Evolutionary conservation across 208 protist genomes (phyloP).

Genomic region (Acanthamoeba sp.): DNA sequence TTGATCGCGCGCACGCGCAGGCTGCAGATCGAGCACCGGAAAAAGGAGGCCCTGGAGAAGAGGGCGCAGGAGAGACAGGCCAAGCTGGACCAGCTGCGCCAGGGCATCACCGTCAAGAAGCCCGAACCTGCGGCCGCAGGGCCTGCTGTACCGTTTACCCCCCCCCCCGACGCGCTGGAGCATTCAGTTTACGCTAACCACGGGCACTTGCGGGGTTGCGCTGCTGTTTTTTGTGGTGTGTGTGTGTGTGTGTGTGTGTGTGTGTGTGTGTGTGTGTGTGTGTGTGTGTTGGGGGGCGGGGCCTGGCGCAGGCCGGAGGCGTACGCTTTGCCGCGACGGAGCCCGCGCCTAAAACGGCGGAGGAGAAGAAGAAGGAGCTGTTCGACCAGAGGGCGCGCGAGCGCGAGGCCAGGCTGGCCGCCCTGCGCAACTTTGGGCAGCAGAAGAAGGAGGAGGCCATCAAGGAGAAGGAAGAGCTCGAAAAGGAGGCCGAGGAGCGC

Average conservation of each 20-base stretch:
- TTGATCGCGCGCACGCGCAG: background rate
- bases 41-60: constrained; percentile 17
- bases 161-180: too few relatives aligned
- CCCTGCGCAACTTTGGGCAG: constrained; percentile 27
- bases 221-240: too few relatives aligned
- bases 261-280: too few relatives aligned
- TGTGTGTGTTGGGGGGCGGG: background rate
- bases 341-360: background rate
- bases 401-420: constrained; percentile 1
- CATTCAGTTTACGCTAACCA: too few relatives aligned
- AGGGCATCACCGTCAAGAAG: constrained; percentile 1
- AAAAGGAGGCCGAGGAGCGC: constrained; percentile 40
- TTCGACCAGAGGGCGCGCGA: constrained; percentile 4
- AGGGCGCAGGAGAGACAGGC: constrained; percentile 30
- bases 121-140: background rate
- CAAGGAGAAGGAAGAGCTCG: constrained; percentile 44
- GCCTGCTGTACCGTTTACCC: background rate
- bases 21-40: background rate
- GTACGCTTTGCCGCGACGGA: background rate
- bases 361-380: constrained; percentile 23
- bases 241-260: too few relatives aligned
- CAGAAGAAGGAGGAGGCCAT: constrained; percentile 53
- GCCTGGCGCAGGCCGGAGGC: background rate
- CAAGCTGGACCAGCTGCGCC: constrained; percentile 28
- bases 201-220: too few relatives aligned